Evolutionary conservation across 1,139 yeast genomes (phyloP), one percentile per base, ranked within the genome.

Genomic region (Meyerozyma elateridarum): DNA sequence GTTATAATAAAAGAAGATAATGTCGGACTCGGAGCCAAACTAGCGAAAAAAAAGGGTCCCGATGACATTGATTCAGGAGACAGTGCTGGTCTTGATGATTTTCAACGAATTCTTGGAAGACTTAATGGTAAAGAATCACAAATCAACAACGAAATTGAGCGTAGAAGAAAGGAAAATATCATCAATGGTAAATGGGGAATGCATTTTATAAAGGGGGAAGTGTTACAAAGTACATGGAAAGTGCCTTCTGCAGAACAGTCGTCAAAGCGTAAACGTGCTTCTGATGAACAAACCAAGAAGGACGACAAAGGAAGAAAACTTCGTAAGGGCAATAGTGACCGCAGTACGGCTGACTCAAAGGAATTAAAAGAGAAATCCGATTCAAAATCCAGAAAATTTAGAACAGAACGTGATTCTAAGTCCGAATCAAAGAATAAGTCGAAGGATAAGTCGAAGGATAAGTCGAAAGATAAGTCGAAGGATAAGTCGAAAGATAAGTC

Each of bases 1-100:
- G 93, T 91, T 8, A 58, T 75, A 4, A 61, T 87, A 16, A 89
- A 88, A 54, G 85, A 81, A 31, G 96, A 89, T 48, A 85, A 74
- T 37, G 59, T 76, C 5, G 98, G 97, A 0, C 67, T 89, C 16
- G 98, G 97, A 9, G 85, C 93, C n/a, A 80, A 76, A 43, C 61
- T 78, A 34, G 76, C 79, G 15, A 72, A 70, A 49, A 73, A 73
- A 44, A 64, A 63, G 33, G 70, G 70, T 43, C 62, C 57, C 27
- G 75, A 68, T 32, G 82, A 62, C 31, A 58, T 77, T 46, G 88
- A 81, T 45, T 74, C 77, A 38, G 95, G 89, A 31, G 94, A 84
- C 49, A 79, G 91, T 40, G 84, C 91, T 13, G 97, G 97, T 1
- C 64, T 93, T 31, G 97, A 91, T 55, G 94, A 82, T 11, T 91